Evolutionary conservation across 2,329 filamentous ascomycete genomes (phyloP).

Genomic region (Aspergillus glaucus): DNA sequence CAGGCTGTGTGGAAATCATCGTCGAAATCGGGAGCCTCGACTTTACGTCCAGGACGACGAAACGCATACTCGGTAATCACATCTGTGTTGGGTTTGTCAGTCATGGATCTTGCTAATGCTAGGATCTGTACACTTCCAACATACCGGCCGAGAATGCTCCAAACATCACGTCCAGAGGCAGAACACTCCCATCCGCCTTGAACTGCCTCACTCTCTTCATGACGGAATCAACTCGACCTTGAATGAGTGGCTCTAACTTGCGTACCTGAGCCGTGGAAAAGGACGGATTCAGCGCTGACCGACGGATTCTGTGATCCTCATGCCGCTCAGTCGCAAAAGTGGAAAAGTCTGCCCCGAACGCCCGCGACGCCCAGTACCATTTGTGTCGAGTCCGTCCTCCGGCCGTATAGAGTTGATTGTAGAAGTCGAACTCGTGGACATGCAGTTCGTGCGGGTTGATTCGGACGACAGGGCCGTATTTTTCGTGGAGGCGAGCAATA

Average conservation of each 20-base stretch:
- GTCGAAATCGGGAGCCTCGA: no score
- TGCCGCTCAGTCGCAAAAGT: conserved; percentile 31
- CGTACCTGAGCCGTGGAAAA: conserved; percentile 39
- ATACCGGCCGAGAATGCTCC: no score
- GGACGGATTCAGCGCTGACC: conserved; percentile 38
- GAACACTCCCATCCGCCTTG: no score
- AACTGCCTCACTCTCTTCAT: no score
- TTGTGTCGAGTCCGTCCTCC: conserved; percentile 14
- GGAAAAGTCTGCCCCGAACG: conserved; percentile 13
- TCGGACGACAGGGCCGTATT: conserved; percentile 33
- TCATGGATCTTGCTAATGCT: no score
- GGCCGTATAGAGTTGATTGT: conserved; percentile 27
- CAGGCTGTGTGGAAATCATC: no score
- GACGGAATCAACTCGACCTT: neutral
- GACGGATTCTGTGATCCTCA: conserved; percentile 38
- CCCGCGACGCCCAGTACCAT: conserved; percentile 8
- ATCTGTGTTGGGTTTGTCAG: no score
- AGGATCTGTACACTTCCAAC: no score
- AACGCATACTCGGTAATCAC: no score
- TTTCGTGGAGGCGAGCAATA: conserved; percentile 18
- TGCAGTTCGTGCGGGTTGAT: conserved; percentile 32
- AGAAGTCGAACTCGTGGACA: conserved; percentile 28
- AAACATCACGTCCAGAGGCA: no score
- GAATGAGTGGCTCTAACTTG: conserved; percentile 27
- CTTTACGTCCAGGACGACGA: no score